Conservation (phyloP, 257 asterid species). For the Coffea eugenioides region DNA sequence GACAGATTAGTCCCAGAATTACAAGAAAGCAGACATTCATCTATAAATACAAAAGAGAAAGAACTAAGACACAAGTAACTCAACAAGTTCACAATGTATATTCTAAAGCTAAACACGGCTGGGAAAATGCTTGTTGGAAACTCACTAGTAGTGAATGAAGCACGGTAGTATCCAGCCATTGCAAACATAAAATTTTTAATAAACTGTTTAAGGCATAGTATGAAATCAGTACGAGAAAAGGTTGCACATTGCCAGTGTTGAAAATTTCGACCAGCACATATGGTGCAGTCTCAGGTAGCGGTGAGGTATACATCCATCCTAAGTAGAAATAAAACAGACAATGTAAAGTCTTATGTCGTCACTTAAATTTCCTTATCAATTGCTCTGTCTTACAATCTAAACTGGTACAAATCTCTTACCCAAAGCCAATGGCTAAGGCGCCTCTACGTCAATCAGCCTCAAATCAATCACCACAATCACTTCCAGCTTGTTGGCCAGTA, state of each 20-base stretch:
- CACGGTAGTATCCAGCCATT: not conserved
- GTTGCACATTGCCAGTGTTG: not conserved
- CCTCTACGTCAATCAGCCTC: not conserved
- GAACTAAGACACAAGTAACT: not conserved
- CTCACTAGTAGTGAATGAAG: not conserved
- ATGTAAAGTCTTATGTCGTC: not conserved
- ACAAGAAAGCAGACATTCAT: not conserved
- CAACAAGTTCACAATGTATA: not conserved
- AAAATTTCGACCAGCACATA: constrained; percentile 15
- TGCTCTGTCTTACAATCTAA: constrained; percentile 1
- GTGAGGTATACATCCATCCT: constrained; percentile 9
- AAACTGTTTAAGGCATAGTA: not conserved
- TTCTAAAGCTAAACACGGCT: not conserved
- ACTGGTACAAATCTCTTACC: constrained; percentile 36
- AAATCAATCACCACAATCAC: constrained; percentile 28
- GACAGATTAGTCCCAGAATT: not conserved
- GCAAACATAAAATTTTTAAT: not conserved
- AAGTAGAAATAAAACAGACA: not conserved
- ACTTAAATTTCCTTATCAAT: not conserved
- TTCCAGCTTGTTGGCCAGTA: constrained; percentile 90
- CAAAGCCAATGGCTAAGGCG: not conserved
- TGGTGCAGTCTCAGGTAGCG: not conserved
- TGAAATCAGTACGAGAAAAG: not conserved
- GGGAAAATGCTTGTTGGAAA: not conserved
- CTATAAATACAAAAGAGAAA: constrained; percentile 1